Conservation (phyloP, 192 early-diverging fungal genomes). For the Lobosporangium transversale region DNA sequence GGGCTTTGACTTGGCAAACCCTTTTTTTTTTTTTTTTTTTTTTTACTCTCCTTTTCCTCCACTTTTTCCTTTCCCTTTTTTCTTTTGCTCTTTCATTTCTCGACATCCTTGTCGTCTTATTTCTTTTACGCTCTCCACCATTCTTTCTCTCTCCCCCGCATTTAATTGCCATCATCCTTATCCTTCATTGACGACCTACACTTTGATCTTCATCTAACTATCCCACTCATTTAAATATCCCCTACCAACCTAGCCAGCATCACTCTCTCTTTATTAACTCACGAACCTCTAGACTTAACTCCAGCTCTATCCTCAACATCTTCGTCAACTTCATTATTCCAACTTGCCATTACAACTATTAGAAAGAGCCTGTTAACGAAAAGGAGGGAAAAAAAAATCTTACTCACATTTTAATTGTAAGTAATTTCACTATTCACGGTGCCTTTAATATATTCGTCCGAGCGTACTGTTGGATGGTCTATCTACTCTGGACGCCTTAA, state of each 20-base stretch:
- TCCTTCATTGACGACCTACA: too few species aligned
- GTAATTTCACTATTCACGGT: not conserved
- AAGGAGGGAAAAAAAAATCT: not conserved
- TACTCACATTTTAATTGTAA: not conserved
- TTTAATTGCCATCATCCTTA: not conserved
- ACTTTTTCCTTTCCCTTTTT: not conserved
- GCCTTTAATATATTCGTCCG: not conserved
- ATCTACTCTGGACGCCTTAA: not conserved
- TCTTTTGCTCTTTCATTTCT: not conserved
- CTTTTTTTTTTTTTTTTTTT: too few species aligned
- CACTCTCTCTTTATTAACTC: not conserved
- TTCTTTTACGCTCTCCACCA: slow-evolving; percentile 3
- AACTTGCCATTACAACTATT: not conserved
- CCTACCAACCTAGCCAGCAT: not conserved
- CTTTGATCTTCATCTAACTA: slow-evolving; percentile 2
- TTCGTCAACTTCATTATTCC: too few species aligned
- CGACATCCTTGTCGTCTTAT: too few species aligned
- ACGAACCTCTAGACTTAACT: not conserved
- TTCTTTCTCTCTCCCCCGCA: not conserved
- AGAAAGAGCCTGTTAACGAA: not conserved
- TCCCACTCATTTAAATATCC: not conserved
- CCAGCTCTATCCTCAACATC: not conserved
- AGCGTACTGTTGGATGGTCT: not conserved
- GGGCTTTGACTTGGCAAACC: slow-evolving; percentile 7
- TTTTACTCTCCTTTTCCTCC: too few species aligned